These are phyloP conservation scores for Fistulina hepatica DNA, from an alignment of 1,284 basidiomycete genomes.

Conservation along the genomic window DNA sequence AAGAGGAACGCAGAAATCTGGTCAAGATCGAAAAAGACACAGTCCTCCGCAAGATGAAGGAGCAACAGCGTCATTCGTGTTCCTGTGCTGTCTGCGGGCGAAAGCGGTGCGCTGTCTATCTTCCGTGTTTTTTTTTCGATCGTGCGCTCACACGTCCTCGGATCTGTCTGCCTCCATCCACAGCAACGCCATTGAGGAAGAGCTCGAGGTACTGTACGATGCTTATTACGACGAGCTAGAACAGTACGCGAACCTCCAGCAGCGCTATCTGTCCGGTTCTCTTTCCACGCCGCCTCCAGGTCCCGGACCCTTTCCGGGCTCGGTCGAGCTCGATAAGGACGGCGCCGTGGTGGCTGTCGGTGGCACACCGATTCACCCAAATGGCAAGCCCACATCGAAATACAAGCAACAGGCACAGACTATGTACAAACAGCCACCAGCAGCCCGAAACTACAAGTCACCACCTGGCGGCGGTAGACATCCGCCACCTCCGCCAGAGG, in stretches of 20 bases:
- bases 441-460: too few species aligned
- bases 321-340: slow-evolving; percentile 89
- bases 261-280: slow-evolving; percentile 82
- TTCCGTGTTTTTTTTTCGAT: slow-evolving; percentile 21
- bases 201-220: slow-evolving; percentile 98
- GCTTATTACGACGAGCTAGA: slow-evolving; percentile 99
- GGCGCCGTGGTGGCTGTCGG: slow-evolving; percentile 60
- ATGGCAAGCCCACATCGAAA: slow-evolving; percentile 8
- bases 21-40: slow-evolving; percentile 97
- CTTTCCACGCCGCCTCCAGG: slow-evolving; percentile 86
- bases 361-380: slow-evolving; percentile 16
- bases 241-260: slow-evolving; percentile 95
- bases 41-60: slow-evolving; percentile 97
- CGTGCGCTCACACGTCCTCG: too few species aligned
- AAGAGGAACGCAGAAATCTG: slow-evolving; percentile 81
- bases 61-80: slow-evolving; percentile 94
- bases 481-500: too few species aligned
- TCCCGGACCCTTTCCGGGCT: slow-evolving; percentile 96
- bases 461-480: too few species aligned
- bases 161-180: too few species aligned
- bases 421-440: neutral
- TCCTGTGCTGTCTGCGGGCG: slow-evolving; percentile 94
- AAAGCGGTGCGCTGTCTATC: slow-evolving; percentile 89
- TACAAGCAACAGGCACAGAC: slow-evolving; percentile 44
- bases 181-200: slow-evolving; percentile 95